Evolutionary conservation across 2,329 filamentous ascomycete genomes (phyloP).

Genomic region (Thielaviopsis populi): DNA sequence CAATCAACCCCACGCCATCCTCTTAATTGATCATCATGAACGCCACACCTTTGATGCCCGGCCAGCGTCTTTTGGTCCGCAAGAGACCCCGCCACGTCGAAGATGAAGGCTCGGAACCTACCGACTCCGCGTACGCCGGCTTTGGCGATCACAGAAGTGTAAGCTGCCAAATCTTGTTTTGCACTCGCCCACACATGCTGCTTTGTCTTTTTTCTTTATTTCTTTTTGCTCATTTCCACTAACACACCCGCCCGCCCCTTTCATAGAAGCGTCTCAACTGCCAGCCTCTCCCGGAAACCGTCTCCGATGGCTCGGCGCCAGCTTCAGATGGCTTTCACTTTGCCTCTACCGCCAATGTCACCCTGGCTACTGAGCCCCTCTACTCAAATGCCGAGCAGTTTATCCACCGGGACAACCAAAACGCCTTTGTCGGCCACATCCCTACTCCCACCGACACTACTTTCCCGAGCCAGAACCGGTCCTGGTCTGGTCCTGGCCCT

Average conservation of each 20-base stretch:
- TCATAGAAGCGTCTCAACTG: slow-evolving; percentile 16
- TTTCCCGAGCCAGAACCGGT: slow-evolving; percentile 34
- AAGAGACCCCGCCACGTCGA: slow-evolving; percentile 15
- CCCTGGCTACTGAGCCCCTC: slow-evolving; percentile 33
- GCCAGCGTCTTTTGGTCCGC: slow-evolving; percentile 12
- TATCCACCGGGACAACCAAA: not conserved
- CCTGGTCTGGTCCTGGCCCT: slow-evolving; percentile 29
- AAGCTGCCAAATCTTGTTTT: slow-evolving; percentile 3
- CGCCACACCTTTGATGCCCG: slow-evolving; percentile 4
- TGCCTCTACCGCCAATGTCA: slow-evolving; percentile 30
- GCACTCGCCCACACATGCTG: not conserved
- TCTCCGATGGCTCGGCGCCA: not conserved
- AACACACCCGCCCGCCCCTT: not conserved
- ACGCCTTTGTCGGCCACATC: slow-evolving; percentile 31
- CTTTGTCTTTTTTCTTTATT: not conserved
- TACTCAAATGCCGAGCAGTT: slow-evolving; percentile 19
- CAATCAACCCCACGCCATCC: not conserved
- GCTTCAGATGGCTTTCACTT: slow-evolving; percentile 5
- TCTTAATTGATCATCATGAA: slow-evolving; percentile 7
- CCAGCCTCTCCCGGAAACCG: slow-evolving; percentile 2
- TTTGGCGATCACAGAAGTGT: slow-evolving; percentile 17
- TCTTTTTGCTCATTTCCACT: not conserved
- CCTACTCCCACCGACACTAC: slow-evolving; percentile 45
- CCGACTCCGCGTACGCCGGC: not conserved
- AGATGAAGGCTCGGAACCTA: slow-evolving; percentile 13